Percentiles rank a stretch among this genome's conserved stretches.
phyloP scores from a whole-genome alignment of 495 filamentous ascomycete species.

The Daldinia vernicosa region DNA sequence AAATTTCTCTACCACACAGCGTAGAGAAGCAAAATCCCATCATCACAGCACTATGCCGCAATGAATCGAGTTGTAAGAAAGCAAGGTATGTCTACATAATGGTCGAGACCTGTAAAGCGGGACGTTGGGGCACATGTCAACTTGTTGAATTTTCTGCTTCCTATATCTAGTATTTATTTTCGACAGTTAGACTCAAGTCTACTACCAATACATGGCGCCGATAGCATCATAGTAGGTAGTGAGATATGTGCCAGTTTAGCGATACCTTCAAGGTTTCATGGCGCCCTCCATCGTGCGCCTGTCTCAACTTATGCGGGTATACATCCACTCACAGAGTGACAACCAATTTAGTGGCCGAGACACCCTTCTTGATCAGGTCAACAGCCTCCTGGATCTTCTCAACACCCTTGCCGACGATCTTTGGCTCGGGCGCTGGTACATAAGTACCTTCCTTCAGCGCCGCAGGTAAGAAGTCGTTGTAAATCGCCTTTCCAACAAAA shows the following conservation, averaged over 20 bases:
- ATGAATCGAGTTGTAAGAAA: neutral
- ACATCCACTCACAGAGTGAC: slow-evolving; percentile 38
- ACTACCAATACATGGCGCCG: neutral
- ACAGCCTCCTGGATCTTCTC: slow-evolving; percentile 38
- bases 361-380: slow-evolving; percentile 46
- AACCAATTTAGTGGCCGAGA: slow-evolving; percentile 56
- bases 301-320: slow-evolving; percentile 10
- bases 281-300: neutral
- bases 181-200: neutral
- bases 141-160: neutral
- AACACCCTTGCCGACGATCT: slow-evolving; percentile 30
- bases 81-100: neutral
- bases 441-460: slow-evolving; percentile 30
- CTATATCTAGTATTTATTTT: neutral
- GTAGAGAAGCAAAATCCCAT: neutral
- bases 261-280: neutral
- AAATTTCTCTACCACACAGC: neutral
- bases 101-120: neutral
- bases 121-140: neutral
- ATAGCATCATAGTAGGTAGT: neutral
- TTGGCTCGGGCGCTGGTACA: slow-evolving; percentile 26
- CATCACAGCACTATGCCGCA: neutral
- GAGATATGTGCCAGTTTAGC: slow-evolving; percentile 12
- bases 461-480: slow-evolving; percentile 34
- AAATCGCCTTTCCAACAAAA: slow-evolving; percentile 48